Base-by-base conservation (phyloP, 345 rosid species). In the Salix caprea region DNA sequence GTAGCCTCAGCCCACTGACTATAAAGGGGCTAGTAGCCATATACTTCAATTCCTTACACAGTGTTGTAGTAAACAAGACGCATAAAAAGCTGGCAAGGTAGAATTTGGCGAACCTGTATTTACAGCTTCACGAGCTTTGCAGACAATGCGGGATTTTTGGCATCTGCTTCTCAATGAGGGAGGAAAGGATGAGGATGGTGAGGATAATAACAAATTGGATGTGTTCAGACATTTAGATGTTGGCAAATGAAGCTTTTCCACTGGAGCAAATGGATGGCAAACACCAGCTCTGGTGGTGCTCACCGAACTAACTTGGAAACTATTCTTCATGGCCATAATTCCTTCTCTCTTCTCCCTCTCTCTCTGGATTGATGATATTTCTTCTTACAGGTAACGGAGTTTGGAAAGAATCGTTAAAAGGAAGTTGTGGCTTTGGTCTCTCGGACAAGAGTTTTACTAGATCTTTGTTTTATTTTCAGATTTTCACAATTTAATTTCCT, bases 101-200 rank as follows among this genome's bases (percentile, higher is more conserved):
- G 4, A 52, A 36, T 21, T 11, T 18, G 62, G 32, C 26, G 62
- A 60, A 90, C 94, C 92, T 89, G 82, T 80, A 67, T 83, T 87
- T 36, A 89, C 74, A 65, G 91, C 91, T 79, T 86, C 88, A 2
- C 88, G 79, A 76, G 94, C 92, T 79, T 89, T 81, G 91, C 90
- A 91, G 62, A 90, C 71, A 50, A 86, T 30, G 77, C 75, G 61
- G 52, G 86, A 73, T 34, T 82, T 86, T 73, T 67, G 72, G 80
- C 13, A 30, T 76, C 77, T 79, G 76, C 58, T 23, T 72, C 52
- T 67, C 28, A 71, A 73, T 10, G 78, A 77, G 52, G 14, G 67
- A 67, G 75, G 21, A 36, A 77, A 67, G 65, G 82, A 70, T 34
- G 83, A 70, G 61, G 79, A 42, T 9, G 84, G 65, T 19, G 80